Evolutionary conservation across 352 stramenopile genomes (phyloP).

Genomic region (Phytophthora podocarpi): DNA sequence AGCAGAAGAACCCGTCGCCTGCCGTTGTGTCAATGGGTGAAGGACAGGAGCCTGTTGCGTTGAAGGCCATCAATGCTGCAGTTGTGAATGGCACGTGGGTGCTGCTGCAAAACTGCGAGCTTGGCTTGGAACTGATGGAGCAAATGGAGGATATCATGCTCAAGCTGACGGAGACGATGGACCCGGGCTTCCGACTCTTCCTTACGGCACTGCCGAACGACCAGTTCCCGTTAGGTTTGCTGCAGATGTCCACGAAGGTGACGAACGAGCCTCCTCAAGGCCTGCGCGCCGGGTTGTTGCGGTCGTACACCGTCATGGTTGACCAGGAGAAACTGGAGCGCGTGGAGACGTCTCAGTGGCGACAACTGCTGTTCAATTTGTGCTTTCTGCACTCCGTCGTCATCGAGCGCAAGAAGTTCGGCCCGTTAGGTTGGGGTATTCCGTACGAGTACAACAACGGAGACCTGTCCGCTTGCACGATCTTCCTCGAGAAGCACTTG

Average conservation of each 20-base stretch:
- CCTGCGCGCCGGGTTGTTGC: slow-evolving; percentile 93
- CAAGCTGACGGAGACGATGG: slow-evolving; percentile 95
- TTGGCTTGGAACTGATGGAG: slow-evolving; percentile 98
- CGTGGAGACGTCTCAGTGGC: slow-evolving; percentile 96
- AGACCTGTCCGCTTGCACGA: slow-evolving; percentile 97
- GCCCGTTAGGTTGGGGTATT: slow-evolving; percentile 97
- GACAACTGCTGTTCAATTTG: slow-evolving; percentile 96
- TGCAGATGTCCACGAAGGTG: slow-evolving; percentile 99
- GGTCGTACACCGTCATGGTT: slow-evolving; percentile 98
- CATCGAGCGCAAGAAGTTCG: slow-evolving; percentile 99
- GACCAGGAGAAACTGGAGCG: slow-evolving; percentile 98
- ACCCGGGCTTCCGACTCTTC: slow-evolving; percentile 97
- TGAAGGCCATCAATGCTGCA: slow-evolving; percentile 97
- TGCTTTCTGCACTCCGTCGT: slow-evolving; percentile 99
- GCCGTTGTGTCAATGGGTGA: slow-evolving; percentile 98
- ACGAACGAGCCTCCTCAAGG: slow-evolving; percentile 98
- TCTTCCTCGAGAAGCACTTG: slow-evolving; percentile 98
- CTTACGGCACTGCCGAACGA: slow-evolving; percentile 97
- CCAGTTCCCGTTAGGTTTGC: slow-evolving; percentile 96
- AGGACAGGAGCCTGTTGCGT: slow-evolving; percentile 97
- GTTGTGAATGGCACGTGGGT: slow-evolving; percentile 98
- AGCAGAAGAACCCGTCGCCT: slow-evolving; percentile 96
- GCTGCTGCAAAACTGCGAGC: slow-evolving; percentile 98
- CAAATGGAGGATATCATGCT: slow-evolving; percentile 98
- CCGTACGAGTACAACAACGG: slow-evolving; percentile 99